Evolutionary conservation across 306 rosid genomes (phyloP), one percentile per base, ranked within the genome.

Genomic region (Leucaena leucocephala): DNA sequence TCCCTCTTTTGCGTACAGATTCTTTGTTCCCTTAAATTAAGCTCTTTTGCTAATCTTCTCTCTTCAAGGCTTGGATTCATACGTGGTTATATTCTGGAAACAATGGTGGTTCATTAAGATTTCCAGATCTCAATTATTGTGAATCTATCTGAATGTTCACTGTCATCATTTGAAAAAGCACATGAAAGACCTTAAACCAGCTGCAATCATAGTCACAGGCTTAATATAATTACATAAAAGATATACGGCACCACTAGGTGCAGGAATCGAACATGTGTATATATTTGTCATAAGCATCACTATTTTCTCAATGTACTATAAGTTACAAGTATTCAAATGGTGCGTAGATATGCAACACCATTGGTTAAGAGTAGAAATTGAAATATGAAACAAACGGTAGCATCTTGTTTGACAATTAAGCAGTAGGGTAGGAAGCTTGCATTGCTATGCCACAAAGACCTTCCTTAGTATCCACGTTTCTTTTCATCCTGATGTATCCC

Each of bases 361-460:
- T 43, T 27, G 35, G 42, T 9, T 4, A 19, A 42, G n/a, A 2
- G n/a, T 9, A 40, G 35, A n/a, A 40, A n/a, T 9, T 16, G 36
- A 43, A 4, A 21, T 12, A 6, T 43, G 19, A 19, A 10, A 39
- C 8, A 3, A 42, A 42, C 4, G 2, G 15, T 69, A 12, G 11
- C 27, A 68, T 11, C 2, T 12, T 49, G 9, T 43, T 54, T 77
- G 17, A 2, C 12, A 46, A 8, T 75, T 62, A 86, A n/a, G 82
- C 83, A 17, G 81, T 83, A 1, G 90, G 89, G n/a, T 86, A 89
- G 70, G 93, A 89, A 4, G 89, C 89, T 35, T 63, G 34, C 84
- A 77, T 83, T 48, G 91, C 91, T 38, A 89, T 85, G 57, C 91
- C 93, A 69, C 93, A 89, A 0, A 87, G 84, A 43, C 91, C 91